Evolutionary conservation across 1,284 basidiomycete species (phyloP).

Genomic region (Heterobasidion parviporum): DNA sequence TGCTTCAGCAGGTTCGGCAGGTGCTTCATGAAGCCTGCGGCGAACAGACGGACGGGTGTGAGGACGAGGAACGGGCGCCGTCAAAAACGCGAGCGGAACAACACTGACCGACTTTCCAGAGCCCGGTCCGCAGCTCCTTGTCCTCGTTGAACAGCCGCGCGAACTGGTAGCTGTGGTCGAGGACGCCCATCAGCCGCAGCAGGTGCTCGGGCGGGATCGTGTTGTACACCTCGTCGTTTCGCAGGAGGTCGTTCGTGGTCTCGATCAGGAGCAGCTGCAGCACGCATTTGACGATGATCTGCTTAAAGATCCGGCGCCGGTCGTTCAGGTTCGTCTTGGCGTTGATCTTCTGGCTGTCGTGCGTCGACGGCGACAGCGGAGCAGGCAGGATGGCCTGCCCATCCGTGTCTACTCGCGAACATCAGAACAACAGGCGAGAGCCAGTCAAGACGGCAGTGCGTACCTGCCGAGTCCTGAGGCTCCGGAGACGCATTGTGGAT

Average conservation of each 20-base stretch:
- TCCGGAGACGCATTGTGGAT: conserved; percentile 58
- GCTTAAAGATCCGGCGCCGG: conserved; percentile 90
- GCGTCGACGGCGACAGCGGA: conserved; percentile 57
- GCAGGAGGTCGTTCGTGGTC: conserved; percentile 92
- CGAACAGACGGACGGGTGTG: neutral
- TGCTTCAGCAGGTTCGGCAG: conserved; percentile 97
- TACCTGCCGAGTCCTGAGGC: conserved; percentile 46
- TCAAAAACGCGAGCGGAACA: neutral
- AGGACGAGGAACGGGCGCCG: too few species aligned
- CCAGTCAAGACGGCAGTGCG: conserved; percentile 2
- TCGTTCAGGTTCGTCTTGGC: conserved; percentile 52
- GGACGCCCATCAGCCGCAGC: conserved; percentile 85
- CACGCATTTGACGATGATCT: conserved; percentile 99
- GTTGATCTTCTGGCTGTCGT: conserved; percentile 40
- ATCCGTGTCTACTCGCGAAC: conserved; percentile 39
- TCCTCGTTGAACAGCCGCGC: conserved; percentile 97
- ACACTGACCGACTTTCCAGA: conserved; percentile 97
- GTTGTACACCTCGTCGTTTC: conserved; percentile 87
- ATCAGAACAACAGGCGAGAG: neutral
- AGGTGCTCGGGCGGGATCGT: conserved; percentile 94
- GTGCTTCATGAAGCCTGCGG: conserved; percentile 97
- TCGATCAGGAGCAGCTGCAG: conserved; percentile 95
- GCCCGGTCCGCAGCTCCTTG: conserved; percentile 90
- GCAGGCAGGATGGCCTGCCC: conserved; percentile 72
- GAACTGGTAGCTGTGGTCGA: conserved; percentile 97